phyloP scores from a whole-genome alignment of 208 protist genomes.

The Wallacemonas collosoma region DNA sequence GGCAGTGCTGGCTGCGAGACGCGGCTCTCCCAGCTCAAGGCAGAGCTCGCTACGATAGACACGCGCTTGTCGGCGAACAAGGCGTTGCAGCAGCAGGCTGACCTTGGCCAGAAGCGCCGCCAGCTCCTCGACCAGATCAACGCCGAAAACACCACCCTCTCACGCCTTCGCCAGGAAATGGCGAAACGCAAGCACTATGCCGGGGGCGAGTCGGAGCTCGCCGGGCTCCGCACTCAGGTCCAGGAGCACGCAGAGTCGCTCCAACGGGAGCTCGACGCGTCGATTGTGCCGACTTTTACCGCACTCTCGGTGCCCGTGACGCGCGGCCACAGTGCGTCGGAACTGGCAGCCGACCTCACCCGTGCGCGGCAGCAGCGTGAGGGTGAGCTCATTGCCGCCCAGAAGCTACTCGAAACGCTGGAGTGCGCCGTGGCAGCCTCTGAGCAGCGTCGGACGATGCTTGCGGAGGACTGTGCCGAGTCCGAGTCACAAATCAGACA shows the following conservation, averaged over 20 bases:
- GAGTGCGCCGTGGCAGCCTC: slow-evolving; percentile 17
- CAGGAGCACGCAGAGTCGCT: slow-evolving; percentile 34
- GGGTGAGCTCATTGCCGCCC: not conserved
- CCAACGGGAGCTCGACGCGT: slow-evolving; percentile 25
- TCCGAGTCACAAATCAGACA: slow-evolving; percentile 30
- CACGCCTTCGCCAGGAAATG: slow-evolving; percentile 55
- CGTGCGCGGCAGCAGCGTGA: slow-evolving; percentile 12
- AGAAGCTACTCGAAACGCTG: slow-evolving; percentile 4
- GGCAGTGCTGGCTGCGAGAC: slow-evolving; percentile 10
- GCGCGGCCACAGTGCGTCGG: not conserved
- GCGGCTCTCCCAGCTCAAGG: slow-evolving; percentile 28
- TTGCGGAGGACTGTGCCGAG: slow-evolving; percentile 26
- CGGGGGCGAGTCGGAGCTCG: slow-evolving; percentile 38
- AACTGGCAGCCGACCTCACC: not conserved
- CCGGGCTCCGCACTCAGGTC: slow-evolving; percentile 41
- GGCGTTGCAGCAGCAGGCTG: slow-evolving; percentile 40
- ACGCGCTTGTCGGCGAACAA: slow-evolving; percentile 48
- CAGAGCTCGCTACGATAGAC: slow-evolving; percentile 44
- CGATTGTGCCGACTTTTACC: slow-evolving; percentile 39
- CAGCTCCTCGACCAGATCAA: slow-evolving; percentile 44
- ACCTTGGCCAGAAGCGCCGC: slow-evolving; percentile 41
- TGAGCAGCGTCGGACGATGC: slow-evolving; percentile 21
- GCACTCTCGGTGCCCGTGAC: slow-evolving; percentile 20
- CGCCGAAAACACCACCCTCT: slow-evolving; percentile 51
- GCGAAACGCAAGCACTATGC: slow-evolving; percentile 46